These are phyloP conservation scores for Lepidium africanum DNA, from an alignment of 345 rosid genomes.

Conservation along the genomic window DNA sequence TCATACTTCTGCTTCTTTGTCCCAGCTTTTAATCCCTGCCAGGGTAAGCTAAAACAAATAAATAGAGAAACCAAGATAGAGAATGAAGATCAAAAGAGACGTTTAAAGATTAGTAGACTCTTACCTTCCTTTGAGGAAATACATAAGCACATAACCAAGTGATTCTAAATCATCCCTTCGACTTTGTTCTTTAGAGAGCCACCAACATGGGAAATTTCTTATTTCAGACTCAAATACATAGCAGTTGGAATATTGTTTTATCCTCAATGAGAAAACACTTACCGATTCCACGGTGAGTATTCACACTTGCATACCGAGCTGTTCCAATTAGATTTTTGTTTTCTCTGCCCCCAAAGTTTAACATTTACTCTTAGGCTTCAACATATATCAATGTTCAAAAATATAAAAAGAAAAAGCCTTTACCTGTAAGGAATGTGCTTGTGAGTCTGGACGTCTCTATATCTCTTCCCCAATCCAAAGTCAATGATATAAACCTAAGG, in stretches of 20 bases:
- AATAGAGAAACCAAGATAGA: not conserved
- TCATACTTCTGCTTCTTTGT: conserved; percentile 81
- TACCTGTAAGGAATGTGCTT: conserved; percentile 77
- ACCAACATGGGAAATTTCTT: not conserved
- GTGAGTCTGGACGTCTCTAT: conserved; percentile 79
- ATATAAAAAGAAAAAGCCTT: not conserved
- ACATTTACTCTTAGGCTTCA: not conserved
- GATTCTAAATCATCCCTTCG: conserved; percentile 83
- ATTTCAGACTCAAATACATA: not conserved
- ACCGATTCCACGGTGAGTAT: conserved; percentile 81
- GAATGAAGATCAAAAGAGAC: not conserved
- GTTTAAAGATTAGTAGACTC: conserved; percentile 6
- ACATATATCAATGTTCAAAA: not conserved
- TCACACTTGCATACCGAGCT: conserved; percentile 82
- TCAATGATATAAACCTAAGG: conserved; percentile 59
- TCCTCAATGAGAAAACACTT: not conserved
- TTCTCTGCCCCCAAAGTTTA: conserved; percentile 38
- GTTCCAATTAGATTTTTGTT: conserved; percentile 80
- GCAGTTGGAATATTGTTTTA: not conserved
- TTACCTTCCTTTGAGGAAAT: conserved; percentile 74
- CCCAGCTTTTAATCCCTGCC: conserved; percentile 83
- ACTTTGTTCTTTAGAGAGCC: conserved; percentile 61
- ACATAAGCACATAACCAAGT: conserved; percentile 77
- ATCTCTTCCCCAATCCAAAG: conserved; percentile 74
- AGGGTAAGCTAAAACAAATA: conserved; percentile 51